These are phyloP conservation scores for Thraustotheca clavata DNA, from an alignment of 352 stramenopile species.

Conservation along the genomic window DNA sequence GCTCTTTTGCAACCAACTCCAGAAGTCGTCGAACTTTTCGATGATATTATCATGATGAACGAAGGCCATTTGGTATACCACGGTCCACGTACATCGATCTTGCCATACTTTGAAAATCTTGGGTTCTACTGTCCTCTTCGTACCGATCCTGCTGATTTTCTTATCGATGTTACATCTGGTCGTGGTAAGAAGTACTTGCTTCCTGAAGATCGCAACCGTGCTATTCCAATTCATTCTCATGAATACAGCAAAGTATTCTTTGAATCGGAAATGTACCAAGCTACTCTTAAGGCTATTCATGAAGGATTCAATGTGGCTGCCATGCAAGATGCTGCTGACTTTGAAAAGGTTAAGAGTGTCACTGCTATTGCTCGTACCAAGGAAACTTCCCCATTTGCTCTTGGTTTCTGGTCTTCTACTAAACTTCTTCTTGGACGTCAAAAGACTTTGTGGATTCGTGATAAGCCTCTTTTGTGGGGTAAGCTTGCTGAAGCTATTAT, in stretches of 20 bases:
- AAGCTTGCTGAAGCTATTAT: constrained; percentile 54
- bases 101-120: constrained; percentile 76
- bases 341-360: constrained; percentile 13
- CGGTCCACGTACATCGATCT: constrained; percentile 51
- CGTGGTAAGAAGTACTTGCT: constrained; percentile 26
- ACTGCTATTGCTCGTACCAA: constrained; percentile 19
- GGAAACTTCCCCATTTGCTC: constrained; percentile 31
- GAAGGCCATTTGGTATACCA: constrained; percentile 91
- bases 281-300: constrained; percentile 41
- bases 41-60: constrained; percentile 92
- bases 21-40: constrained; percentile 92
- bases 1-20: constrained; percentile 63
- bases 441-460: constrained; percentile 55
- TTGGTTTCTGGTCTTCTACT: constrained; percentile 38
- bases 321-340: background rate
- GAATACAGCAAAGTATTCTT: constrained; percentile 57
- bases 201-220: constrained; percentile 89
- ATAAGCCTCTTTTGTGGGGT: constrained; percentile 49
- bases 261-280: constrained; percentile 44
- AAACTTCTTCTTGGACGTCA: constrained; percentile 46
- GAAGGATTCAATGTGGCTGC: constrained; percentile 21
- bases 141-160: constrained; percentile 47
- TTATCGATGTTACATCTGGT: constrained; percentile 55
- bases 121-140: constrained; percentile 55
- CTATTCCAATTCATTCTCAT: constrained; percentile 71